These are phyloP conservation scores for Colletotrichum siamense DNA, from an alignment of 2,329 filamentous ascomycete species.

Conservation along the genomic window DNA sequence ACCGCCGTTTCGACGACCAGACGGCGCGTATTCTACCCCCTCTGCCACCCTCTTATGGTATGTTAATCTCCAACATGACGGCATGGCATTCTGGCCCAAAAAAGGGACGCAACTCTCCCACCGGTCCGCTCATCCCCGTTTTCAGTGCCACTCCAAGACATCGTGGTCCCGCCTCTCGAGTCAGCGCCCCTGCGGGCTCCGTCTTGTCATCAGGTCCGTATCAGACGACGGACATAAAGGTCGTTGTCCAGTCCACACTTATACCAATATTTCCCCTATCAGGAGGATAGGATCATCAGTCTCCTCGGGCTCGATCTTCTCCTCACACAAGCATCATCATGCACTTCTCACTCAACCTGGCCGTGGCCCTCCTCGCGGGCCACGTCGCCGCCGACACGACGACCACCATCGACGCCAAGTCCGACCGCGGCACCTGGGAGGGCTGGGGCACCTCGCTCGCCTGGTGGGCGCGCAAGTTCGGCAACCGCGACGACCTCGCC, in stretches of 20 bases:
- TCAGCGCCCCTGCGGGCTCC: conserved; percentile 6
- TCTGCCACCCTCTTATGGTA: neutral
- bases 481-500: conserved; percentile 44
- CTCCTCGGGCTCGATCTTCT: neutral
- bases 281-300: neutral
- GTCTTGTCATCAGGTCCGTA: neutral
- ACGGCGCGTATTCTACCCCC: neutral
- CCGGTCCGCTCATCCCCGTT: conserved; percentile 7
- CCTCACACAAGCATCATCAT: neutral
- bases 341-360: conserved; percentile 4
- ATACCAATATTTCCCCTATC: neutral
- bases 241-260: neutral
- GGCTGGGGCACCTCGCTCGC: conserved; percentile 49
- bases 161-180: neutral
- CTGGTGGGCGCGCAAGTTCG: conserved; percentile 49
- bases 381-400: neutral
- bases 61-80: neutral
- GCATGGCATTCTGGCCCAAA: neutral
- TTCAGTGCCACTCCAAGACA: neutral
- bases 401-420: conserved; percentile 18
- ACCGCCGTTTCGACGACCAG: neutral
- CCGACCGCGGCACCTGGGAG: conserved; percentile 46
- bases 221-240: neutral
- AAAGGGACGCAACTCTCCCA: neutral
- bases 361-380: neutral